phyloP scores from a whole-genome alignment of 2,329 filamentous ascomycete species.

The Trichoderma oligosporum region DNA sequence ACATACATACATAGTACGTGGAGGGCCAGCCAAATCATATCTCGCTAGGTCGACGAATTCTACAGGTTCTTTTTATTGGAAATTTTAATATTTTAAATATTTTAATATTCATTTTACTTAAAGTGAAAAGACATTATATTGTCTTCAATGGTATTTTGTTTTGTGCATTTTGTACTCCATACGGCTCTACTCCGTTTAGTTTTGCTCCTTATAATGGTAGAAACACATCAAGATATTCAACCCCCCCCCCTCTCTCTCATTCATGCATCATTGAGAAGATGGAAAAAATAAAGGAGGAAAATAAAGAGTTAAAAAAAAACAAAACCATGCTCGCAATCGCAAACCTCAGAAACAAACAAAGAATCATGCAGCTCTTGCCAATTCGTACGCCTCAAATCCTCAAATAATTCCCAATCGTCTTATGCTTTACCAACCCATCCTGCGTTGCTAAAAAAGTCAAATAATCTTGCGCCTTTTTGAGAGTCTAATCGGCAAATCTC shows the following conservation, averaged over 20 bases:
- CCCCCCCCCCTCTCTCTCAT: neutral
- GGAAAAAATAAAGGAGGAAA: neutral
- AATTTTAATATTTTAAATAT: no score
- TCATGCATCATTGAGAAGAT: neutral
- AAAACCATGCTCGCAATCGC: neutral
- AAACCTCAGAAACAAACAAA: neutral
- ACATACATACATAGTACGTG: neutral
- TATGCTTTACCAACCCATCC: constrained; percentile 88
- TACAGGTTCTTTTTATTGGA: neutral
- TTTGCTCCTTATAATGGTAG: neutral
- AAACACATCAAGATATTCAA: neutral
- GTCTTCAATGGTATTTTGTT: neutral
- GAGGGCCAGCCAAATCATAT: neutral
- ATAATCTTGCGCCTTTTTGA: constrained; percentile 79
- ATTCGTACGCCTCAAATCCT: neutral
- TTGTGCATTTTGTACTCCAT: no score
- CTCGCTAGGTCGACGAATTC: constrained; percentile 5
- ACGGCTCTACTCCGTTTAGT: constrained; percentile 4
- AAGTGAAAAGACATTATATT: no score
- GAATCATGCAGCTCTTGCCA: no score
- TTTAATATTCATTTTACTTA: no score
- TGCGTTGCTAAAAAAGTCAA: constrained; percentile 89
- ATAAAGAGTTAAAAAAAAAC: neutral
- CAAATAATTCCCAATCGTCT: constrained; percentile 9
- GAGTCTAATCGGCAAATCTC: constrained; percentile 81